Evolutionary conservation across 176 grass and related monocot species (phyloP).

Genomic region (Triticum aestivum): IWGSC_CS_RefSeq_v2.1 NC_057803.1:539023722-539024221

Average conservation of each 20-base stretch:
- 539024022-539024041: conserved; percentile 96
- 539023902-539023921: conserved; percentile 31
- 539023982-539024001: conserved; percentile 70
- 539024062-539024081: background rate
- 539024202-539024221: background rate
- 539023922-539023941: conserved; percentile 28
- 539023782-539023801: background rate
- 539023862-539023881: conserved; percentile 12
- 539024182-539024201: background rate
- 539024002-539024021: conserved; percentile 88
- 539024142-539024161: too few species aligned
- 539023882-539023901: conserved; percentile 26
- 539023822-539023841: background rate
- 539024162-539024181: too few species aligned
- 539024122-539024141: too few species aligned
- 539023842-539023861: background rate
- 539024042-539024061: conserved; percentile 38
- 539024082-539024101: background rate
- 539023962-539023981: conserved; percentile 69
- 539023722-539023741: background rate
- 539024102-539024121: background rate
- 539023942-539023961: conserved; percentile 46
- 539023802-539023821: conserved; percentile 26
- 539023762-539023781: conserved; percentile 21
- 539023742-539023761: conserved; percentile 60